A percentile compares a stretch with the other conserved stretches of the same genome.
Conservation (phyloP, 1,284 basidiomycete genomes). For the Cerioporus squamosus region DNA sequence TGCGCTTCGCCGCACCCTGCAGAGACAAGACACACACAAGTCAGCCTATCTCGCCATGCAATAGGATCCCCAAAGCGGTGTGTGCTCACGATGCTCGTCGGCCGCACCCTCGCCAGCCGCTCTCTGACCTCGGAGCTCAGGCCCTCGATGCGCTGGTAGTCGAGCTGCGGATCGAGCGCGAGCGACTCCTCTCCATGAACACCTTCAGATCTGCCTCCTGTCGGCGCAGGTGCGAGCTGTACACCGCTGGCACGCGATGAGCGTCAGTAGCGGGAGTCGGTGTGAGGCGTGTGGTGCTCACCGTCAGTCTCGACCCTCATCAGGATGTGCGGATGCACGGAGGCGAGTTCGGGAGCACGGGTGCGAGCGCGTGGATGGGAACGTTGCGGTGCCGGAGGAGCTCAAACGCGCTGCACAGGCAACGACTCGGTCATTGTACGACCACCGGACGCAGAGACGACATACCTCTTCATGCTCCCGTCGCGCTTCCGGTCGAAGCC, state of each 20-base stretch:
- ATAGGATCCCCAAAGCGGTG: too few relatives aligned
- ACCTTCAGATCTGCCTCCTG: slow-evolving; percentile 79
- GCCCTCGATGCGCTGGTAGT: slow-evolving; percentile 70
- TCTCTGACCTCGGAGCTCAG: slow-evolving; percentile 81
- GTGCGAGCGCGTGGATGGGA: slow-evolving; percentile 48
- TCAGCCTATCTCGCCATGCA: background rate
- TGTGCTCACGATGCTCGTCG: slow-evolving; percentile 64
- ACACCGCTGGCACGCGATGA: slow-evolving; percentile 49
- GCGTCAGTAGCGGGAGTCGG: background rate
- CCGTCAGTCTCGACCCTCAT: slow-evolving; percentile 76
- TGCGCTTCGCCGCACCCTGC: slow-evolving; percentile 84
- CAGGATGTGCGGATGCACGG: slow-evolving; percentile 56
- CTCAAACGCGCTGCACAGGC: slow-evolving; percentile 77
- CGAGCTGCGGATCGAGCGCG: slow-evolving; percentile 66
- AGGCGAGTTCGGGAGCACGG: slow-evolving; percentile 59
- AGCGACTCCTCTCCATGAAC: slow-evolving; percentile 81
- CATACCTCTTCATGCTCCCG: slow-evolving; percentile 64
- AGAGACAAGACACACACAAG: background rate
- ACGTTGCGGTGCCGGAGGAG: slow-evolving; percentile 72
- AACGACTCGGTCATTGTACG: too few relatives aligned
- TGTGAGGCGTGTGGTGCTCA: slow-evolving; percentile 30
- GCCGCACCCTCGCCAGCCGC: slow-evolving; percentile 61
- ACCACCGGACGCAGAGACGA: too few relatives aligned
- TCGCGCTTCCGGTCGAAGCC: slow-evolving; percentile 64
- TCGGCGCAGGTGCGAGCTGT: slow-evolving; percentile 64